phyloP scores from a whole-genome alignment of 2,329 filamentous ascomycete genomes.

The Ophiostoma tasmaniense region DNA sequence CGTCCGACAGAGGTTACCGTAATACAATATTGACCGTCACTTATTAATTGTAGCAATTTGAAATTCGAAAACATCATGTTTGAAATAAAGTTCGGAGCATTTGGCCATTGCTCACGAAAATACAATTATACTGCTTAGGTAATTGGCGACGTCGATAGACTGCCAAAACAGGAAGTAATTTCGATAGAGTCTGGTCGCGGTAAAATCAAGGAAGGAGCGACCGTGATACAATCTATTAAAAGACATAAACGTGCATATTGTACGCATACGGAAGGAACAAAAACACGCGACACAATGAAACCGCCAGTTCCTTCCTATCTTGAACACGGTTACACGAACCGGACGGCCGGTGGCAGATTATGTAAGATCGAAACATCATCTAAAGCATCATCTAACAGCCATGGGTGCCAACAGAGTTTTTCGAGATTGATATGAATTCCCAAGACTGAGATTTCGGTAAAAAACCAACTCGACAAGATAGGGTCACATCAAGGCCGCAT shows the following conservation, averaged over 20 bases:
- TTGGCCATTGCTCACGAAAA: no score
- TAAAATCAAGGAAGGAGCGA: not conserved
- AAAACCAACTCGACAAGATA: not conserved
- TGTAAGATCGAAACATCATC: not conserved
- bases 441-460: not conserved
- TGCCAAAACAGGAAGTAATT: not conserved
- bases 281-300: not conserved
- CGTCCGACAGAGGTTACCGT: not conserved
- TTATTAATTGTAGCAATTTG: no score
- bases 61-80: not conserved
- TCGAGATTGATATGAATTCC: not conserved
- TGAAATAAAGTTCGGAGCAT: not conserved
- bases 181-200: not conserved
- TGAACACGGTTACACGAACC: constrained; percentile 10
- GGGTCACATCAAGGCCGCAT: not conserved
- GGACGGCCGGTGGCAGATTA: constrained; percentile 10
- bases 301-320: not conserved
- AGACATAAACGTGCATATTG: not conserved
- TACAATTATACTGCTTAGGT: not conserved
- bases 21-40: not conserved
- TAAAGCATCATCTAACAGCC: not conserved
- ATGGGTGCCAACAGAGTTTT: not conserved
- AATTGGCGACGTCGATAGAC: not conserved
- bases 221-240: not conserved
- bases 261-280: not conserved